Percentiles rank a stretch among this genome's conserved stretches.
Evolutionary conservation across 495 filamentous ascomycete genomes (phyloP).

Genomic region (Lasiosphaeria ovina): DNA sequence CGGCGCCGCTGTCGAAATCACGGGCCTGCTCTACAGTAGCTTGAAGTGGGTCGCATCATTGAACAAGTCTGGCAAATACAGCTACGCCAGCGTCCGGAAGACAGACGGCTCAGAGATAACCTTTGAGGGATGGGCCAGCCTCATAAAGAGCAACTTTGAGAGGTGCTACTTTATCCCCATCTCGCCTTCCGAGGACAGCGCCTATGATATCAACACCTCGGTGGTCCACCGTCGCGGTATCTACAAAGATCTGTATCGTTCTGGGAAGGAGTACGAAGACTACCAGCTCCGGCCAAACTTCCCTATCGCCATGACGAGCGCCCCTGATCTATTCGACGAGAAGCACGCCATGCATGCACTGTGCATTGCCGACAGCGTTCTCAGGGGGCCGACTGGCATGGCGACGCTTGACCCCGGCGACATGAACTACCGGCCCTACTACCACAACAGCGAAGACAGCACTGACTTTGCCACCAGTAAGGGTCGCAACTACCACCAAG

Average conservation of each 20-base stretch:
- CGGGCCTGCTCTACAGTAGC: slow-evolving; percentile 84
- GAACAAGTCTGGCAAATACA: slow-evolving; percentile 62
- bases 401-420: slow-evolving; percentile 91
- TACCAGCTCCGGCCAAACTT: slow-evolving; percentile 96
- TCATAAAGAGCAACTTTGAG: slow-evolving; percentile 85
- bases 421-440: slow-evolving; percentile 88
- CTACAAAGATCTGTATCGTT: slow-evolving; percentile 94
- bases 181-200: slow-evolving; percentile 60
- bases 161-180: slow-evolving; percentile 81
- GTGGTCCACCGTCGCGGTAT: slow-evolving; percentile 88
- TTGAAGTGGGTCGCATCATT: slow-evolving; percentile 75
- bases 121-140: slow-evolving; percentile 75
- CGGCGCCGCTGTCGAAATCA: slow-evolving; percentile 93
- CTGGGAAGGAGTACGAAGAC: slow-evolving; percentile 93
- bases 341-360: slow-evolving; percentile 75
- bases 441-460: slow-evolving; percentile 91
- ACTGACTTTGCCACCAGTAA: slow-evolving; percentile 86
- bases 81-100: slow-evolving; percentile 66
- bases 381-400: slow-evolving; percentile 90
- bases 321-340: slow-evolving; percentile 80
- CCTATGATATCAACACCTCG: slow-evolving; percentile 75
- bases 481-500: slow-evolving; percentile 96
- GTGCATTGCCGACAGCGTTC: slow-evolving; percentile 68
- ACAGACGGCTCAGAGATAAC: slow-evolving; percentile 60
- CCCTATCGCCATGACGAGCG: slow-evolving; percentile 92